Evolutionary conservation across 2,329 filamentous ascomycete genomes (phyloP), one percentile per base, ranked within the genome.

Genomic region (Monilinia laxa): DNA sequence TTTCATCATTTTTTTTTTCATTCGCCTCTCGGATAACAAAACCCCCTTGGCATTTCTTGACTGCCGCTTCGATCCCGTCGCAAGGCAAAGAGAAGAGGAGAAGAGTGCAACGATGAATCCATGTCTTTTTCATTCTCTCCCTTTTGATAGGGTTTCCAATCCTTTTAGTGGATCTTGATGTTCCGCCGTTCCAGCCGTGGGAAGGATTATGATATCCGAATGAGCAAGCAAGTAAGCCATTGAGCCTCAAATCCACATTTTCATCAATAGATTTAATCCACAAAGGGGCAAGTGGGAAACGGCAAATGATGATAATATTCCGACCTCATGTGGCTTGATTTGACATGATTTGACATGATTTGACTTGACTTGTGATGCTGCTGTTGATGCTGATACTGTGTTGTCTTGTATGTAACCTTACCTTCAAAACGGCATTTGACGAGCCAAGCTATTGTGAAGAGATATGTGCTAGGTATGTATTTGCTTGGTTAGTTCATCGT

Each of bases 171-270:
- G 57, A 40, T 49, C 57, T 16, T 31, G 42, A 2, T 23, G 23
- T 23, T 23, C 23, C 28, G 42, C 57, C 25, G 20, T 35, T 58
- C 42, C 28, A 35, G 9, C 40, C 20, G 18, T 23, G 35, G 42
- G 7, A 38, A 35, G 42, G 42, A 59, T 59, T n/a, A 49, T 59
- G 25, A 6, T 35, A 49, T 59, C 12, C 57, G 42, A 59, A 57
- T 5, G n/a, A 14, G 23, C 25, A 59, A 35, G 57, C 28, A 35
- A 35, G 31, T 35, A 35, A 35, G 31, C 11, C 28, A 28, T 38
- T 60, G 57, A 60, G 57, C 57, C 57, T 60, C 57, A 60, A 14
- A 49, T 49, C 42, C 57, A 60, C 42, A 35, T 35, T 35, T 49
- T 38, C 5, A 49, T 60, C 57, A 20, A 60, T 28, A 60, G 6